Evolutionary conservation across 441 rosid species (phyloP).

Genomic region (Adansonia gregorii): DNA sequence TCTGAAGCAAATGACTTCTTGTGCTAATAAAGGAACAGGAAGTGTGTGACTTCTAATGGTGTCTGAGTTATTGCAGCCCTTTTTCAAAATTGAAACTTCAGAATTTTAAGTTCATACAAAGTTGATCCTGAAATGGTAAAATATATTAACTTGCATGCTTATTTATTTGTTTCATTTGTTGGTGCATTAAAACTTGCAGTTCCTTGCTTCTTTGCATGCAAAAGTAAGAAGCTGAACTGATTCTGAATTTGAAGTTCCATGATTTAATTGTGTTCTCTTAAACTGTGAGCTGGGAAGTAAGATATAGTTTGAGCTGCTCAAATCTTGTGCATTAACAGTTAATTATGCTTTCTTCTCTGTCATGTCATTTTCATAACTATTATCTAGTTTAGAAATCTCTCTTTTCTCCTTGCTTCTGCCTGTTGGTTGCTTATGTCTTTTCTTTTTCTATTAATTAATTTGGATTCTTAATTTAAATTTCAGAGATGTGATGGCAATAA

Average conservation of each 20-base stretch:
- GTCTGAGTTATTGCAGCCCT: not conserved
- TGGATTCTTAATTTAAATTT: conserved; percentile 30
- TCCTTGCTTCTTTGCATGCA: not conserved
- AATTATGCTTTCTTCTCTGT: conserved; percentile 11
- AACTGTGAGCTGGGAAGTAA: not conserved
- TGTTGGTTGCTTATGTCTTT: conserved; percentile 17
- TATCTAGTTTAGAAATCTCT: not conserved
- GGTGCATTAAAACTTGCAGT: not conserved
- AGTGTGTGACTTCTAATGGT: not conserved
- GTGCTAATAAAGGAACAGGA: not conserved
- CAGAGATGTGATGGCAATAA: conserved; percentile 77
- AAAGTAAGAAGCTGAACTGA: conserved; percentile 13
- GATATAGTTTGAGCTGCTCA: conserved; percentile 10
- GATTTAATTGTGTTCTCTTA: conserved; percentile 7
- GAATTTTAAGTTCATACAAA: not conserved
- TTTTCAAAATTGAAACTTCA: not conserved
- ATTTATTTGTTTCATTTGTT: not conserved
- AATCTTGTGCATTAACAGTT: not conserved
- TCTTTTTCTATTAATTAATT: conserved; percentile 12
- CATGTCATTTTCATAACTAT: not conserved
- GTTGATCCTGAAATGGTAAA: conserved; percentile 2
- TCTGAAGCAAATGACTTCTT: conserved; percentile 5
- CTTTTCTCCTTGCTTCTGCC: not conserved
- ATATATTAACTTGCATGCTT: conserved; percentile 1
- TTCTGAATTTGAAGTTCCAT: conserved; percentile 6